A percentile compares a stretch with the other conserved stretches of the same genome.
These are phyloP conservation scores for Ambrosiella cleistominuta DNA, from an alignment of 2,329 filamentous ascomycete genomes.

Conservation along the genomic window DNA sequence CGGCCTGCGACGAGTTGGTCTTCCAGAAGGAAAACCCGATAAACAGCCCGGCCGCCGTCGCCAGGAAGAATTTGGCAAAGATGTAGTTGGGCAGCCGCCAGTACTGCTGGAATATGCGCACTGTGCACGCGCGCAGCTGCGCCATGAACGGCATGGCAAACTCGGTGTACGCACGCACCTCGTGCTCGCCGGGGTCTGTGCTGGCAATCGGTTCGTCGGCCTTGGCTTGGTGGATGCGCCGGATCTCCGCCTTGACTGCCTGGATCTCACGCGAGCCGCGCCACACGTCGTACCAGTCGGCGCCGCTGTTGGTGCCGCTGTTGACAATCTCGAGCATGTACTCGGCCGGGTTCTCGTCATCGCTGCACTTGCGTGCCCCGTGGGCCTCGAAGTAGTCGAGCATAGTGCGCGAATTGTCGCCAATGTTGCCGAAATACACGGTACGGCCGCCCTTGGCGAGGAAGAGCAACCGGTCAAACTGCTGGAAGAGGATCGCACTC, in stretches of 20 bases:
- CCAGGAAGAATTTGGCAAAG: conserved; percentile 52
- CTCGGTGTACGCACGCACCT: conserved; percentile 32
- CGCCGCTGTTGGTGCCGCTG: conserved; percentile 22
- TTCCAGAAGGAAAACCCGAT: conserved; percentile 58
- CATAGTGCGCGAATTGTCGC: conserved; percentile 37
- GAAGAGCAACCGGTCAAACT: conserved; percentile 45
- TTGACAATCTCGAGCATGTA: conserved; percentile 48
- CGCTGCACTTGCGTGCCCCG: conserved; percentile 40
- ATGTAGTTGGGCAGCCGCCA: conserved; percentile 68
- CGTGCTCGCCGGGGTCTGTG: conserved; percentile 13
- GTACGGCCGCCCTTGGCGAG: conserved; percentile 47
- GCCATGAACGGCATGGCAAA: conserved; percentile 58
- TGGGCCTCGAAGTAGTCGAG: conserved; percentile 47
- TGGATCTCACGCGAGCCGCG: conserved; percentile 32
- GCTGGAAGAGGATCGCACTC: conserved; percentile 33
- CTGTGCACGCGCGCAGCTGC: conserved; percentile 48
- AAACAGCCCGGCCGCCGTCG: conserved; percentile 44
- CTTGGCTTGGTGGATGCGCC: conserved; percentile 39
- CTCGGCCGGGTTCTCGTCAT: conserved; percentile 55
- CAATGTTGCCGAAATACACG: conserved; percentile 53
- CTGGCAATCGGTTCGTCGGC: conserved; percentile 14
- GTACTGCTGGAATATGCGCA: conserved; percentile 64
- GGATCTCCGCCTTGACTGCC: conserved; percentile 41
- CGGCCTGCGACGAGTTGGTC: conserved; percentile 37
- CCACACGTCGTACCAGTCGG: conserved; percentile 56